Conservation (phyloP, 2,329 filamentous ascomycete species). For the Dissoconium aciculare region DNA sequence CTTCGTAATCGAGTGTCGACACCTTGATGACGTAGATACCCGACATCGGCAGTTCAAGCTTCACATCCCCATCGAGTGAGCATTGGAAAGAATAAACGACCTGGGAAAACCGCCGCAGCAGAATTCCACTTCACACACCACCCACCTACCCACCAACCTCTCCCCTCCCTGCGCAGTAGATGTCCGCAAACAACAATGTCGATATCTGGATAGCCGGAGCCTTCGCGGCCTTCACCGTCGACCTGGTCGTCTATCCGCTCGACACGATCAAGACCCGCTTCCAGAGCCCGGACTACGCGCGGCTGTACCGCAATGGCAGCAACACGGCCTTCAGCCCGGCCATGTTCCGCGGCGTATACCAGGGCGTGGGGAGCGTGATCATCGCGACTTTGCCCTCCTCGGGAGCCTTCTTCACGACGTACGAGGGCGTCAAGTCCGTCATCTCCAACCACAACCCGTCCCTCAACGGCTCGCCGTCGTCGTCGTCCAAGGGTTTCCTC, state of each 20-base stretch:
- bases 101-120: too few relatives aligned
- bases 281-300: conserved; percentile 61
- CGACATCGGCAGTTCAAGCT: too few relatives aligned
- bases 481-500: conserved; percentile 30
- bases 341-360: conserved; percentile 63
- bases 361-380: conserved; percentile 73
- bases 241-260: conserved; percentile 71
- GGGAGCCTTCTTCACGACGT: conserved; percentile 79
- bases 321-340: conserved; percentile 40
- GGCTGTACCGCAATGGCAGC: conserved; percentile 45
- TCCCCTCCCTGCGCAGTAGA: too few relatives aligned
- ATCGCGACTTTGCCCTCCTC: conserved; percentile 80
- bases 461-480: conserved; percentile 23
- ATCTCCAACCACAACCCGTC: conserved; percentile 39
- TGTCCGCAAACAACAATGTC: conserved; percentile 18
- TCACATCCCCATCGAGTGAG: too few relatives aligned
- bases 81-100: too few relatives aligned
- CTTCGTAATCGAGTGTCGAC: too few relatives aligned
- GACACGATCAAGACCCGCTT: conserved; percentile 82
- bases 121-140: too few relatives aligned
- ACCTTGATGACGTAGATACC: too few relatives aligned
- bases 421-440: conserved; percentile 58
- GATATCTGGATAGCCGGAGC: conserved; percentile 48
- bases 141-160: too few relatives aligned
- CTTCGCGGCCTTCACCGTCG: conserved; percentile 70